Base-by-base conservation (phyloP, 2,329 filamentous ascomycete species). In the Xylariaceae sp. region DNA sequence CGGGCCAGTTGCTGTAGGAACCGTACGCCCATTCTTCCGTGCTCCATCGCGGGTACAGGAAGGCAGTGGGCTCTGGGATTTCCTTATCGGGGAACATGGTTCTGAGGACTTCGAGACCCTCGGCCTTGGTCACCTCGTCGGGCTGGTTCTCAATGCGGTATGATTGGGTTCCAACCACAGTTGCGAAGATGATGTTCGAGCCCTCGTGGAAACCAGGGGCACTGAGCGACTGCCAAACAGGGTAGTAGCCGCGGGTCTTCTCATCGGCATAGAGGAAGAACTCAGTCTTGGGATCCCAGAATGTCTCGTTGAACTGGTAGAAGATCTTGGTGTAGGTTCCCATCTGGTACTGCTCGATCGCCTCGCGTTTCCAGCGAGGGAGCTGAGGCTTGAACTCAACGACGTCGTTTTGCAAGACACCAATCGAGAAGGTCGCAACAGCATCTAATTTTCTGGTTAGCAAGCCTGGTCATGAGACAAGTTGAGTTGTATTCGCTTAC, bases 241-340 rank as follows among this genome's bases (percentile, higher is more conserved):
- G 83, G 41, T 73, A 80, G 60, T 77, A 75, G 0, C 78, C 78
- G 1, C 78, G 73, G 15, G 67, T 67, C 0, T 70, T 69, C 2
- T 75, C 71, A 23, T 78, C 77, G 0, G 78, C 77, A 56, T 80
- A 80, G 0, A 80, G 68, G 59, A 80, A 76, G 63, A 71, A 80
- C 63, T 80, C 71, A 0, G 69, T 74, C 13, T 76, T 72, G 0
- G 73, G 67, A 65, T 75, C 78, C 87, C 87, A 89, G 72, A 89
- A 90, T 0, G 83, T 81, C 57, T 85, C 76, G 61, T 85, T 77
- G 72, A 89, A 89, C 62, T 88, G 86, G 61, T 87, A 74, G 73
- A 89, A 89, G 61, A 89, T 82, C 69, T 90, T 90, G 55, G 86
- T 89, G 73, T 89, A 90, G 0, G 85, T 88, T 5, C 83, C 87